Conservation (phyloP, 441 rosid species). For the Capsella rubella region DNA sequence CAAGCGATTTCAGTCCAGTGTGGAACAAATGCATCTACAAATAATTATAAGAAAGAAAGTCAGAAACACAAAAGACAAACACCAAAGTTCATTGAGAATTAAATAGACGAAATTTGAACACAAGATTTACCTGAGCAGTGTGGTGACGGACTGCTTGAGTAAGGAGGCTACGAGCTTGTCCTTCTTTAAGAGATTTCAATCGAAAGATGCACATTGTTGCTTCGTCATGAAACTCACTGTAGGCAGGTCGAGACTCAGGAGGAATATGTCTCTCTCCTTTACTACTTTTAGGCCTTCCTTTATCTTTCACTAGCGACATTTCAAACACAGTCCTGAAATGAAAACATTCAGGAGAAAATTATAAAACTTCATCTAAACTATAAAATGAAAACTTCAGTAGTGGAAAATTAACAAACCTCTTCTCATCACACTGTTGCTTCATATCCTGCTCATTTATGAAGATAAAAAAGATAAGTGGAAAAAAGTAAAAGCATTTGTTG, state of each 20-base stretch:
- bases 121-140: slow-evolving; percentile 83
- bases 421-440: slow-evolving; percentile 98
- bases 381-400: slow-evolving; percentile 12
- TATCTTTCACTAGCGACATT: slow-evolving; percentile 78
- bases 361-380: background rate
- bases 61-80: slow-evolving; percentile 22
- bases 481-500: background rate
- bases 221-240: slow-evolving; percentile 77
- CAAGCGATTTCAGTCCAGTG: slow-evolving; percentile 86
- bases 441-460: slow-evolving; percentile 75
- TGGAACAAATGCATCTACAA: slow-evolving; percentile 87
- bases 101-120: slow-evolving; percentile 10
- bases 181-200: slow-evolving; percentile 91
- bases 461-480: slow-evolving; percentile 9
- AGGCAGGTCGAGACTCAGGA: slow-evolving; percentile 78
- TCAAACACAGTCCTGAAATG: slow-evolving; percentile 75
- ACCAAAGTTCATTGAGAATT: slow-evolving; percentile 26
- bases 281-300: slow-evolving; percentile 75
- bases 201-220: slow-evolving; percentile 90
- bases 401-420: slow-evolving; percentile 62
- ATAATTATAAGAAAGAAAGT: slow-evolving; percentile 36
- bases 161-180: slow-evolving; percentile 91
- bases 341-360: slow-evolving; percentile 14
- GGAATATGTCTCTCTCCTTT: slow-evolving; percentile 66
- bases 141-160: slow-evolving; percentile 97